phyloP scores from a whole-genome alignment of 148 eudicot species.

The Fagopyrum esculentum region DNA sequence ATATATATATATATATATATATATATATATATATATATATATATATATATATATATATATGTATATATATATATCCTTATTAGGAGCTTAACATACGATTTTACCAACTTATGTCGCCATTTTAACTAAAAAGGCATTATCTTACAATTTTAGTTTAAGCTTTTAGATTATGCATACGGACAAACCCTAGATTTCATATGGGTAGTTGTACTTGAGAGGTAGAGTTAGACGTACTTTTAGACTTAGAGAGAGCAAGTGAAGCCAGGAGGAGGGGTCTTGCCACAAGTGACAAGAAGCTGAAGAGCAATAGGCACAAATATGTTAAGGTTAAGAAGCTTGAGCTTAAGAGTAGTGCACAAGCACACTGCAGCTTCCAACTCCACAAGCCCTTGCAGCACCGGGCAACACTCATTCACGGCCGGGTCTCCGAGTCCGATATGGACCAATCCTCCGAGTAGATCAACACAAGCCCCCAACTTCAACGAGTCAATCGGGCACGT shows the following conservation, averaged over 20 bases:
- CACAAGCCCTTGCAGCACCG: constrained; percentile 55
- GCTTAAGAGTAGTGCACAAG: constrained; percentile 73
- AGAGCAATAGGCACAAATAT: constrained; percentile 73
- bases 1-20: no score
- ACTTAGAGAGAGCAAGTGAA: constrained; percentile 69
- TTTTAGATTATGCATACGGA: no score
- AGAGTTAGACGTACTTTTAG: neutral
- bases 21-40: no score
- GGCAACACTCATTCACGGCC: constrained; percentile 62
- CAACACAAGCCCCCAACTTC: constrained; percentile 84
- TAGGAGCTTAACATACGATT: no score
- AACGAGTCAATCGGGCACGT: constrained; percentile 70
- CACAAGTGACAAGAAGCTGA: constrained; percentile 82
- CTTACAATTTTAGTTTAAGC: no score
- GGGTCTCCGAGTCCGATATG: constrained; percentile 78
- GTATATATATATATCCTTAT: no score
- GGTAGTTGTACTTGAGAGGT: no score
- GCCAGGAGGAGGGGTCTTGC: constrained; percentile 87
- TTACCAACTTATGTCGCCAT: no score
- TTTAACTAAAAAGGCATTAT: no score
- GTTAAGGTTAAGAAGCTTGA: constrained; percentile 64
- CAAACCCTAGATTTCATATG: no score
- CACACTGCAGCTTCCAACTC: constrained; percentile 84
- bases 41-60: no score
- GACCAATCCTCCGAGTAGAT: constrained; percentile 76